These are phyloP conservation scores for Hyphopichia pseudoburtonii DNA, from an alignment of 1,139 yeast species.

Conservation along the genomic window DNA sequence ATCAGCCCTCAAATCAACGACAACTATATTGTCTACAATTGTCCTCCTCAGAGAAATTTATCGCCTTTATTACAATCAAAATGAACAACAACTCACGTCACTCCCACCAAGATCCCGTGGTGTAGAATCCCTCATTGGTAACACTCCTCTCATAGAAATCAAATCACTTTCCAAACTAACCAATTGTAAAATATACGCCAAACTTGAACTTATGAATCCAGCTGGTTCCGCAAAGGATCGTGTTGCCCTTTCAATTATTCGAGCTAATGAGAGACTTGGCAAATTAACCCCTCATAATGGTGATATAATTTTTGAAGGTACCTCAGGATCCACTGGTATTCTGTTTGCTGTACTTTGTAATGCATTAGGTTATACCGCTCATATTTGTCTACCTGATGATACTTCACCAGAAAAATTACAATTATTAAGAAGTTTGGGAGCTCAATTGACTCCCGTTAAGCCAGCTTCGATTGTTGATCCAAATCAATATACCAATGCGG, in stretches of 20 bases:
- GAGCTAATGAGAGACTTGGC: slow-evolving; percentile 63
- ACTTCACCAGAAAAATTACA: slow-evolving; percentile 82
- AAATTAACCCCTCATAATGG: slow-evolving; percentile 52
- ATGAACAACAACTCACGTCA: slow-evolving; percentile 10
- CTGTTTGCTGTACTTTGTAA: slow-evolving; percentile 86
- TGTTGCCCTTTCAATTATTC: slow-evolving; percentile 83
- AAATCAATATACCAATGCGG: slow-evolving; percentile 87
- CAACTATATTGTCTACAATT: slow-evolving; percentile 14
- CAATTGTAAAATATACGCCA: slow-evolving; percentile 84
- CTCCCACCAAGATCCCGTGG: slow-evolving; percentile 39
- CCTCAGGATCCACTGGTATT: slow-evolving; percentile 95
- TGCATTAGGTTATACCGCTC: slow-evolving; percentile 85
- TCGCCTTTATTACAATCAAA: slow-evolving; percentile 5
- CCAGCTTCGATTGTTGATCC: slow-evolving; percentile 97
- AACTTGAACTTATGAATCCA: slow-evolving; percentile 82
- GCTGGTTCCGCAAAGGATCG: slow-evolving; percentile 97
- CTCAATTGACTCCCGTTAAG: slow-evolving; percentile 80
- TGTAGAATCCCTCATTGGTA: slow-evolving; percentile 67
- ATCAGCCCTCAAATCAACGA: slow-evolving; percentile 15
- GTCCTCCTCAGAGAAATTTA: slow-evolving; percentile 14
- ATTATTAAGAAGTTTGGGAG: slow-evolving; percentile 73
- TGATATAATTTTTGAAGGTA: slow-evolving; percentile 86
- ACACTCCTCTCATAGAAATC: slow-evolving; percentile 83
- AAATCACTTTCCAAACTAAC: slow-evolving; percentile 72
- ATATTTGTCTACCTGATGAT: slow-evolving; percentile 93